Evolutionary conservation across 2,329 filamentous ascomycete species (phyloP).

Genomic region (Colletotrichum sp.): DNA sequence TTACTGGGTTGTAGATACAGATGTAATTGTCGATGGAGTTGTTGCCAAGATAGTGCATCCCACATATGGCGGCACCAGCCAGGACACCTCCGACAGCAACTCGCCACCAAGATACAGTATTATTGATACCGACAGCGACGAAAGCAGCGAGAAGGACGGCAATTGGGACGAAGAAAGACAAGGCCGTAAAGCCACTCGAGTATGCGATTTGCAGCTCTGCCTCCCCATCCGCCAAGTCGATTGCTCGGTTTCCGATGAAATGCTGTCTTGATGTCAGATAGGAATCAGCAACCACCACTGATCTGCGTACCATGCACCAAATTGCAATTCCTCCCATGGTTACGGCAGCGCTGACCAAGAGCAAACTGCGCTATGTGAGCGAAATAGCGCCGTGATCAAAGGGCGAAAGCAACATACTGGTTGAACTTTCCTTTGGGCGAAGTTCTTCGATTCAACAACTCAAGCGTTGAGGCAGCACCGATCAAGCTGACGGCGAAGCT

Average conservation of each 20-base stretch:
- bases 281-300: conserved; percentile 33
- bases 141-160: conserved; percentile 77
- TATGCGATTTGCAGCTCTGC: conserved; percentile 74
- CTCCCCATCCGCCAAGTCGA: conserved; percentile 70
- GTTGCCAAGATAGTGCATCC: conserved; percentile 91
- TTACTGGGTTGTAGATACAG: conserved; percentile 63
- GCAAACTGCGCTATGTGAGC: conserved; percentile 48
- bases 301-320: conserved; percentile 67
- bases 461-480: conserved; percentile 80
- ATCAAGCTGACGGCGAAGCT: conserved; percentile 80
- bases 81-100: conserved; percentile 69
- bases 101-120: conserved; percentile 61
- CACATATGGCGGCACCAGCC: conserved; percentile 77
- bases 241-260: conserved; percentile 83
- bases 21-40: conserved; percentile 80
- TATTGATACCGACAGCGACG: conserved; percentile 67
- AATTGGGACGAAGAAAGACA: conserved; percentile 84
- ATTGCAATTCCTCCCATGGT: conserved; percentile 78
- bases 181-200: conserved; percentile 71
- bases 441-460: conserved; percentile 79
- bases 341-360: conserved; percentile 68
- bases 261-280: conserved; percentile 60
- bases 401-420: conserved; percentile 55
- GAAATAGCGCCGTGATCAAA: neutral
- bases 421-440: conserved; percentile 72